Evolutionary conservation across 305 asterid species (phyloP).

Genomic region (Solanum hybrid): DNA sequence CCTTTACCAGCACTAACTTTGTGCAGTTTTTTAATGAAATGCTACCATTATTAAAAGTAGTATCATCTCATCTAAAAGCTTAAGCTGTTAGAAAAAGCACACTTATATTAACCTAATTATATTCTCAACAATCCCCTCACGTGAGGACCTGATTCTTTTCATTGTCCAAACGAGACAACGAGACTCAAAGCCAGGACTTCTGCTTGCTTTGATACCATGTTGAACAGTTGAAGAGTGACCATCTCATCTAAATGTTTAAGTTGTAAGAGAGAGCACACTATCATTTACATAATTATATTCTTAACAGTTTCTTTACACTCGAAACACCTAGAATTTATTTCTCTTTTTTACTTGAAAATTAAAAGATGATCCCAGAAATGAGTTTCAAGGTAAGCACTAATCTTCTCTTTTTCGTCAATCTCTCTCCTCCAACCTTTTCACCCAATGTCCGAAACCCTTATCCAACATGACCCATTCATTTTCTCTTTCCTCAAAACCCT

Average conservation of each 20-base stretch:
- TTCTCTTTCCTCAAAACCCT: neutral
- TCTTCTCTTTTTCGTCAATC: neutral
- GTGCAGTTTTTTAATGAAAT: neutral
- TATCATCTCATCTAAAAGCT: neutral
- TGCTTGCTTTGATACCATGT: neutral
- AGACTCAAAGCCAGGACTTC: neutral
- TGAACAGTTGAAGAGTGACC: neutral
- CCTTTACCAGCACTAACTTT: neutral
- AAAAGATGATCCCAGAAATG: neutral
- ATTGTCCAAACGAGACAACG: neutral
- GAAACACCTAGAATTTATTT: neutral
- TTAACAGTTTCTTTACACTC: neutral
- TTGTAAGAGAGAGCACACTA: neutral
- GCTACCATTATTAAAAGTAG: neutral
- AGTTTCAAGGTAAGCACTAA: neutral
- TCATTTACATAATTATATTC: neutral
- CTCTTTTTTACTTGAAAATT: neutral
- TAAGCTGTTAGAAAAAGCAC: neutral
- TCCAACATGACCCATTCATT: neutral
- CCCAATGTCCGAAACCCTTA: neutral
- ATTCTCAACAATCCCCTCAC: neutral
- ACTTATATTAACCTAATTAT: neutral
- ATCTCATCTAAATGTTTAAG: neutral
- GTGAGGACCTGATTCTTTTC: neutral
- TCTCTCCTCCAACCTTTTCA: neutral